phyloP scores from a whole-genome alignment of 768 basidiomycete genomes.

The Serendipita sp. region DNA sequence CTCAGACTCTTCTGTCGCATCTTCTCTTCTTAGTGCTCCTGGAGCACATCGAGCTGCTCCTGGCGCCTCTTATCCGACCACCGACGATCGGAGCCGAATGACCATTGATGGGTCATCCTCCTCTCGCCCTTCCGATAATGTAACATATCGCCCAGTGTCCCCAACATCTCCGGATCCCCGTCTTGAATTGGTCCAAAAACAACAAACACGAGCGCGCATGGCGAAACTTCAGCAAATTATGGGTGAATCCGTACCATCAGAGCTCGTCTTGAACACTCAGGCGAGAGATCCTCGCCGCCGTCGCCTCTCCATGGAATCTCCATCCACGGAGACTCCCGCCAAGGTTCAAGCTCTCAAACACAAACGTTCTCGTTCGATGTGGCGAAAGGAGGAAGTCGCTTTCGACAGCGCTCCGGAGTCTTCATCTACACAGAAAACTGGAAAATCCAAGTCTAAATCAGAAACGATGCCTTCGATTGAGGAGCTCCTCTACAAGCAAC shows the following conservation, averaged over 20 bases:
- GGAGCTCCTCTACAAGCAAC: background rate
- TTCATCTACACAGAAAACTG: background rate
- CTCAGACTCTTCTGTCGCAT: background rate
- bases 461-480: background rate
- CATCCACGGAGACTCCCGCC: background rate
- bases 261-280: background rate
- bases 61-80: background rate
- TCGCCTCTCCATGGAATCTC: background rate
- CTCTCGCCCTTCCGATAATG: background rate
- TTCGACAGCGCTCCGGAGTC: background rate
- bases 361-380: slow-evolving; percentile 14
- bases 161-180: background rate
- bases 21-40: background rate
- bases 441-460: background rate
- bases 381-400: slow-evolving; percentile 5
- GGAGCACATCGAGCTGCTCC: background rate
- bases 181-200: slow-evolving; percentile 6
- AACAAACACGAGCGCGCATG: slow-evolving; percentile 16
- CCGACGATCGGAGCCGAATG: background rate
- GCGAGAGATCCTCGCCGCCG: background rate
- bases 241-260: slow-evolving; percentile 3
- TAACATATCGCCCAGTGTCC: background rate
- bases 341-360: background rate
- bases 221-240: slow-evolving; percentile 7
- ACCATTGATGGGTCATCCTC: background rate